phyloP scores from a whole-genome alignment of 192 early-diverging fungal genomes.

The Geranomyces variabilis region DNA sequence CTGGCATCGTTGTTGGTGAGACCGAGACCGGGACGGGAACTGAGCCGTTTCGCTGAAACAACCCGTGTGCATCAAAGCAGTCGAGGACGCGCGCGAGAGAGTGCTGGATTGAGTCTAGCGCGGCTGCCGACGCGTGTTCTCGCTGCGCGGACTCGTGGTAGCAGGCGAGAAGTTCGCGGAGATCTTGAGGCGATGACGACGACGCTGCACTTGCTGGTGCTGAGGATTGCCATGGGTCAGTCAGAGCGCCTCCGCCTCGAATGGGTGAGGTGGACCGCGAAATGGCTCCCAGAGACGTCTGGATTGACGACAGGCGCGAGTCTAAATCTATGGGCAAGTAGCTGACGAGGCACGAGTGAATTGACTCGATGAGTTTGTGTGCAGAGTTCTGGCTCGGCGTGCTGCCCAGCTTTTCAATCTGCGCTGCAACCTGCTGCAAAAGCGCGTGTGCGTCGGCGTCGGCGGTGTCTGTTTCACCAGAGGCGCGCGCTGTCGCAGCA shows the following conservation, averaged over 20 bases:
- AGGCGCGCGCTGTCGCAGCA: background rate
- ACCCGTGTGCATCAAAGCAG: constrained; percentile 10
- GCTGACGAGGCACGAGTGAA: constrained; percentile 28
- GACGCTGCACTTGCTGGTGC: background rate
- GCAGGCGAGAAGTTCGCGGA: background rate
- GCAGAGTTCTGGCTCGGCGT: background rate
- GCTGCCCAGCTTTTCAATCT: background rate
- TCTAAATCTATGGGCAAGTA: constrained; percentile 34
- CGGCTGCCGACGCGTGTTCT: constrained; percentile 13
- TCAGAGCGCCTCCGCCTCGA: background rate
- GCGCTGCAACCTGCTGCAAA: background rate
- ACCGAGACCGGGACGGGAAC: background rate
- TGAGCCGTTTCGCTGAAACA: background rate
- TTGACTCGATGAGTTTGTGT: constrained; percentile 33
- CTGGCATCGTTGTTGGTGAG: background rate
- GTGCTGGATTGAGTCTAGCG: constrained; percentile 30
- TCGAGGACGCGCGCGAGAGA: constrained; percentile 20
- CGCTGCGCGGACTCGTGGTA: constrained; percentile 9
- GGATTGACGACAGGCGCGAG: constrained; percentile 19
- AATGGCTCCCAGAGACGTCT: constrained; percentile 9
- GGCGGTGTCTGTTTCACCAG: background rate
- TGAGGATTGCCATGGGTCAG: background rate
- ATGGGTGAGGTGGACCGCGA: constrained; percentile 3
- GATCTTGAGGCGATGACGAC: constrained; percentile 5
- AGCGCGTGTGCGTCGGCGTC: background rate